A percentile compares a stretch with the other conserved stretches of the same genome.
phyloP scores from a whole-genome alignment of 257 asterid genomes.

The Solanum sejunctum region DNA sequence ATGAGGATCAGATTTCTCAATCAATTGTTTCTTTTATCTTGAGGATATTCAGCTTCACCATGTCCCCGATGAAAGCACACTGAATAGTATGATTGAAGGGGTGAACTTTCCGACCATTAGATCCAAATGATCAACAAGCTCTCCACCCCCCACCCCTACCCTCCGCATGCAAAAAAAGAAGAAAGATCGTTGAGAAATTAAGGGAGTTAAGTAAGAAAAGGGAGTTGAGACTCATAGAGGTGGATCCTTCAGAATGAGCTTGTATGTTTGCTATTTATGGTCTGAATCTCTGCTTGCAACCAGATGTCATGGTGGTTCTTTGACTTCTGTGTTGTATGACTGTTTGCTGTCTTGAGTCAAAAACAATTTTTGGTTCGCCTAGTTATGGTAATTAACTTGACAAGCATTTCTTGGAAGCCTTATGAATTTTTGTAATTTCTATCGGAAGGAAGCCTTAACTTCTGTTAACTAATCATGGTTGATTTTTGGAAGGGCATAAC shows the following conservation, averaged over 20 bases:
- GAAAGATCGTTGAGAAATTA: background rate
- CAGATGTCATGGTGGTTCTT: background rate
- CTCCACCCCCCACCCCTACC: background rate
- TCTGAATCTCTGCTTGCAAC: background rate
- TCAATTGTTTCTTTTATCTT: background rate
- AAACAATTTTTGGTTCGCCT: background rate
- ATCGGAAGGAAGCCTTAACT: background rate
- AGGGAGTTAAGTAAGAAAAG: background rate
- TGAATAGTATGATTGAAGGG: background rate
- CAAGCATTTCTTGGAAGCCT: background rate
- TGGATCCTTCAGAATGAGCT: background rate
- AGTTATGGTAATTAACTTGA: background rate
- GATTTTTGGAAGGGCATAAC: background rate
- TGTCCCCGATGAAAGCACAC: background rate
- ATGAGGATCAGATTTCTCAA: background rate
- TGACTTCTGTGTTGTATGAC: background rate
- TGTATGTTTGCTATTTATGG: background rate
- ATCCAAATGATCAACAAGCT: background rate
- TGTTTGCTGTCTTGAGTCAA: background rate
- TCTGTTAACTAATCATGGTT: background rate
- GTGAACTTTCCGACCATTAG: background rate
- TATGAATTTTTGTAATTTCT: background rate
- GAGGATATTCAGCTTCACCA: background rate
- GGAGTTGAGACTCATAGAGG: background rate
- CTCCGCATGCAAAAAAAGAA: background rate